Conservation (phyloP, 2,329 filamentous ascomycete genomes). For the Phialocephala sp. region DNA sequence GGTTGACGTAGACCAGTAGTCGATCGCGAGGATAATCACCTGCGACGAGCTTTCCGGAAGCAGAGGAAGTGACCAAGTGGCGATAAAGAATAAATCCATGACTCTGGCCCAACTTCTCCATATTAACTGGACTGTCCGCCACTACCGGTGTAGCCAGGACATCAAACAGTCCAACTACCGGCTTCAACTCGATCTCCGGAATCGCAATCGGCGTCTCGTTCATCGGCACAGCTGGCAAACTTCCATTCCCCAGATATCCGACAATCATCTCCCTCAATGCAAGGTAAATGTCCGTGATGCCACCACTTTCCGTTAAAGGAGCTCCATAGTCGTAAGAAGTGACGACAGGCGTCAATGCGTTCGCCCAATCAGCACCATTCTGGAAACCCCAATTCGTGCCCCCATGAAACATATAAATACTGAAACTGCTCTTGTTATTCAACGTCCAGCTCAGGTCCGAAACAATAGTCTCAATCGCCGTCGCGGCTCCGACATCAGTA, state of each 20-base stretch:
- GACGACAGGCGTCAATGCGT: slow-evolving; percentile 48
- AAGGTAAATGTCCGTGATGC: slow-evolving; percentile 51
- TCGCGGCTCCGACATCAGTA: slow-evolving; percentile 37
- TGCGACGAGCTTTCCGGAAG: slow-evolving; percentile 45
- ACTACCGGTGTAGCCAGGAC: slow-evolving; percentile 38
- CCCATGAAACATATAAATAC: slow-evolving; percentile 59
- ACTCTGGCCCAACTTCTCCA: slow-evolving; percentile 53
- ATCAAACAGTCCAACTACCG: slow-evolving; percentile 48
- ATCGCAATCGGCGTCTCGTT: slow-evolving; percentile 44
- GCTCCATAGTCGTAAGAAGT: slow-evolving; percentile 58
- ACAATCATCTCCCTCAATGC: slow-evolving; percentile 48
- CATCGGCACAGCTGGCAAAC: slow-evolving; percentile 39
- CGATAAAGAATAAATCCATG: slow-evolving; percentile 53
- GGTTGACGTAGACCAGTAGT: slow-evolving; percentile 55
- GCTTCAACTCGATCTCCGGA: slow-evolving; percentile 46
- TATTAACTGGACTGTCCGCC: slow-evolving; percentile 45
- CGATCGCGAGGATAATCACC: slow-evolving; percentile 54
- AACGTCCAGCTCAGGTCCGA: slow-evolving; percentile 48
- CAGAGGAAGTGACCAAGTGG: slow-evolving; percentile 39
- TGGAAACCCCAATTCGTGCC: slow-evolving; percentile 57
- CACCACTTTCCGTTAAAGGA: slow-evolving; percentile 55
- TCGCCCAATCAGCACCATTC: slow-evolving; percentile 52
- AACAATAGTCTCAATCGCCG: slow-evolving; percentile 33
- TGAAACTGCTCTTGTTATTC: slow-evolving; percentile 50
- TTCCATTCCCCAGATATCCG: slow-evolving; percentile 40